A percentile compares a stretch with the other conserved stretches of the same genome.
Conservation (phyloP, 2,329 filamentous ascomycete species). For the Phyllosticta paracitricarpa region DNA sequence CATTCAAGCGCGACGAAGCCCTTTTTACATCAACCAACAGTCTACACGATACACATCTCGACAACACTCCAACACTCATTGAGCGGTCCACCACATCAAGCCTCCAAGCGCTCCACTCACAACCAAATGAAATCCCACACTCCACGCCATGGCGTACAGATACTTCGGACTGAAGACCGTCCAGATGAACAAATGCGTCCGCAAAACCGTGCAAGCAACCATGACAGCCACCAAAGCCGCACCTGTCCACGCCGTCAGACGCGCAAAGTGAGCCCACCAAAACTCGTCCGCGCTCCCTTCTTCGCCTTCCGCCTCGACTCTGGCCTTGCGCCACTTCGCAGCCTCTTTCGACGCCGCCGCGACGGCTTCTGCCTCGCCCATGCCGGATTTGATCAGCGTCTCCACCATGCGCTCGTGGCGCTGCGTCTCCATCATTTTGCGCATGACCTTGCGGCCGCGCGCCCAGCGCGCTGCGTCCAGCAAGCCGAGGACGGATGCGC, state of each 20-base stretch:
- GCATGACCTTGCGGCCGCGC: background rate
- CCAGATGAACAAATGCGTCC: conserved; percentile 95
- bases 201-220: conserved; percentile 72
- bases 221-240: conserved; percentile 64
- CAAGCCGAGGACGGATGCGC: conserved; percentile 28
- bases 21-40: too few species aligned
- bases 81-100: conserved; percentile 18
- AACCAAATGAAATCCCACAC: conserved; percentile 63
- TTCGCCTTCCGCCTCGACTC: background rate
- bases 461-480: conserved; percentile 6
- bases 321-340: conserved; percentile 5
- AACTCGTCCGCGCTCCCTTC: background rate
- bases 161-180: conserved; percentile 98
- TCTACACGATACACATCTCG: background rate
- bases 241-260: conserved; percentile 63
- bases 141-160: conserved; percentile 86
- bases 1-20: too few species aligned
- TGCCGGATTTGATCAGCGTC: background rate
- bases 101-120: conserved; percentile 24
- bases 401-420: background rate
- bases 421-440: conserved; percentile 5
- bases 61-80: background rate
- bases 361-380: background rate
- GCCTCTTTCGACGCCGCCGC: conserved; percentile 13
- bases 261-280: conserved; percentile 40